Conservation (phyloP, 75 land plant species). For the Pinus albicaulis region DNA sequence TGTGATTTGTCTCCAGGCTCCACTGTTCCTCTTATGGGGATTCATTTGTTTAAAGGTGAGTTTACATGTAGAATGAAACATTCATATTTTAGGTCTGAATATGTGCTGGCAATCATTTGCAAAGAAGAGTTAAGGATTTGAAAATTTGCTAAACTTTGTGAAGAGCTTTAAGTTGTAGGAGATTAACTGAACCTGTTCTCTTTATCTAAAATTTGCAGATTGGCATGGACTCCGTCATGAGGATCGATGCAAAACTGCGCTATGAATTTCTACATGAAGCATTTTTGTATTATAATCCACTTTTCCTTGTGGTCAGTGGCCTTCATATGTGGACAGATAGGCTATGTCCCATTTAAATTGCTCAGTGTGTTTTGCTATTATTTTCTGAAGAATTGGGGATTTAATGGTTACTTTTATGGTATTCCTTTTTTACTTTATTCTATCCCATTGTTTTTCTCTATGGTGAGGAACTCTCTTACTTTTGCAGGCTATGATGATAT, state of each 20-base stretch:
- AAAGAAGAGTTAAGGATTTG: neutral
- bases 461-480: constrained; percentile 9
- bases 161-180: neutral
- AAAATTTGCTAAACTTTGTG: neutral
- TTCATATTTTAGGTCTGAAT: neutral
- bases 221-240: constrained; percentile 80
- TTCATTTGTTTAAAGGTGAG: constrained; percentile 73
- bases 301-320: constrained; percentile 82
- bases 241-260: constrained; percentile 58
- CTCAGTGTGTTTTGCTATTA: neutral
- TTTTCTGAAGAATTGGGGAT: neutral
- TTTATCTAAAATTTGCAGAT: constrained; percentile 40
- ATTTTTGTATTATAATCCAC: constrained; percentile 93
- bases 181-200: constrained; percentile 1
- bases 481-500: constrained; percentile 86
- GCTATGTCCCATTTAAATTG: neutral
- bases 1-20: constrained; percentile 31
- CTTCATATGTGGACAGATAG: neutral
- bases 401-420: neutral
- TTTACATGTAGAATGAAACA: neutral
- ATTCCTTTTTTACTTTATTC: neutral
- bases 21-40: constrained; percentile 70
- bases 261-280: constrained; percentile 87
- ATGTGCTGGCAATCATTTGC: neutral
- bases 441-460: neutral